Percentiles rank a stretch among this genome's conserved stretches.
Conservation (phyloP, 129 eudicot genomes). For the Calendula officinalis region DNA sequence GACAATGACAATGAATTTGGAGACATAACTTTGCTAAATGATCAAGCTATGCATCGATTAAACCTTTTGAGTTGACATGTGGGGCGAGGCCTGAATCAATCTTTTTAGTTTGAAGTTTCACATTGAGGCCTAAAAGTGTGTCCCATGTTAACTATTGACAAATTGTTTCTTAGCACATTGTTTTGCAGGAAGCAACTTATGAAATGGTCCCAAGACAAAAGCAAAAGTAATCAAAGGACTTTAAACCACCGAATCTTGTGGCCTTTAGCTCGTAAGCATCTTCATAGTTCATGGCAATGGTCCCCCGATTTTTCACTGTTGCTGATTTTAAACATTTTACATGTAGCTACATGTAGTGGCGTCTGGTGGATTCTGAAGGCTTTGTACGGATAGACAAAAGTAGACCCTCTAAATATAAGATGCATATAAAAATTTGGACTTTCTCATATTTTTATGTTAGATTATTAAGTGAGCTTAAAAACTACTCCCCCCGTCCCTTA, state of each 20-base stretch:
- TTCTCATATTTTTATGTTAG: too few relatives aligned
- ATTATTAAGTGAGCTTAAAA: too few relatives aligned
- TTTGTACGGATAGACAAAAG: too few relatives aligned
- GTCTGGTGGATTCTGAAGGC: too few relatives aligned
- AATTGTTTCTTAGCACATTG: conserved; percentile 1
- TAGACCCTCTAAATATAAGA: too few relatives aligned
- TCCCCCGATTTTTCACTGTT: too few relatives aligned
- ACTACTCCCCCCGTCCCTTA: too few relatives aligned
- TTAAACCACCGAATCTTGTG: conserved; percentile 17
- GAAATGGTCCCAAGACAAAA: conserved; percentile 22
- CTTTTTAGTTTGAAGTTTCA: conserved; percentile 14
- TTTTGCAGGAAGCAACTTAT: conserved; percentile 13
- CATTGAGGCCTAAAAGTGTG: neutral
- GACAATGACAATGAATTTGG: conserved; percentile 20
- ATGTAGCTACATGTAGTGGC: neutral
- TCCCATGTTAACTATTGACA: too few relatives aligned
- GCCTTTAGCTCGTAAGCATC: conserved; percentile 22
- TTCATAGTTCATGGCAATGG: neutral
- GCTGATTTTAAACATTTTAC: neutral
- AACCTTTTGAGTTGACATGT: neutral
- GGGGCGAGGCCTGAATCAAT: conserved; percentile 12
- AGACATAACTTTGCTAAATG: conserved; percentile 13
- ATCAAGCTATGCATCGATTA: conserved; percentile 11
- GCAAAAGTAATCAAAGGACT: conserved; percentile 12
- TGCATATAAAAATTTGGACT: too few relatives aligned